Percentiles rank a stretch among this genome's conserved stretches.
Conservation (phyloP, 1,139 yeast species). For the Saccharomyces pastorianus region DNA sequence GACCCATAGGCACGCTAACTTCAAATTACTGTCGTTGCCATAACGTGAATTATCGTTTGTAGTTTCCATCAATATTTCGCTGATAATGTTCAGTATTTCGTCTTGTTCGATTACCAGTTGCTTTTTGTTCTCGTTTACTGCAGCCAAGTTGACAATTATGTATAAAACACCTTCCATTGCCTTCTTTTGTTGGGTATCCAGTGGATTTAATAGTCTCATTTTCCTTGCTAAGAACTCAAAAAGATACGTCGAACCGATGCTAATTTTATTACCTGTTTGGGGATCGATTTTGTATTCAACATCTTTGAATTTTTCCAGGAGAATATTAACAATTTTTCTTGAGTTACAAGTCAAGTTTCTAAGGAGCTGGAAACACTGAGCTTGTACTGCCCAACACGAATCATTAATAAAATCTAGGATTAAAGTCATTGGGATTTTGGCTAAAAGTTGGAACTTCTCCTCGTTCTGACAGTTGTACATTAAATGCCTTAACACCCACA, state of each 20-base stretch:
- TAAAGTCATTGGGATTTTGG: conserved; percentile 43
- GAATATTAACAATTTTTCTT: conserved; percentile 39
- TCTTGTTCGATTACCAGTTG: conserved; percentile 39
- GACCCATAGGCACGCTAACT: conserved; percentile 52
- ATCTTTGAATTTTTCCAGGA: conserved; percentile 34
- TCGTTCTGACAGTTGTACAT: conserved; percentile 39
- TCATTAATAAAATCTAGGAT: conserved; percentile 46
- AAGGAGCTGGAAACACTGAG: conserved; percentile 60
- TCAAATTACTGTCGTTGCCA: conserved; percentile 35
- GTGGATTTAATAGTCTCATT: conserved; percentile 25
- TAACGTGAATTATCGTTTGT: conserved; percentile 24
- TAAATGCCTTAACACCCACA: conserved; percentile 51
- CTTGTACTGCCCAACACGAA: conserved; percentile 47
- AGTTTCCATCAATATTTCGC: conserved; percentile 24
- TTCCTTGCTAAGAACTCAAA: conserved; percentile 34
- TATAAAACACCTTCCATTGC: conserved; percentile 43
- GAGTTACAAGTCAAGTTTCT: conserved; percentile 70
- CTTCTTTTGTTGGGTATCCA: conserved; percentile 28
- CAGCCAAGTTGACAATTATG: conserved; percentile 50
- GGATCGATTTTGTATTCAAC: conserved; percentile 19
- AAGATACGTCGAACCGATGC: conserved; percentile 29
- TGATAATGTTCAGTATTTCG: conserved; percentile 36
- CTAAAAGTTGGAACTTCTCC: conserved; percentile 33
- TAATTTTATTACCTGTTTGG: conserved; percentile 13
- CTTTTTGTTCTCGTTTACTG: conserved; percentile 44